Evolutionary conservation across 1,139 yeast species (phyloP).

Genomic region (Yamadazyma taylorii): DNA sequence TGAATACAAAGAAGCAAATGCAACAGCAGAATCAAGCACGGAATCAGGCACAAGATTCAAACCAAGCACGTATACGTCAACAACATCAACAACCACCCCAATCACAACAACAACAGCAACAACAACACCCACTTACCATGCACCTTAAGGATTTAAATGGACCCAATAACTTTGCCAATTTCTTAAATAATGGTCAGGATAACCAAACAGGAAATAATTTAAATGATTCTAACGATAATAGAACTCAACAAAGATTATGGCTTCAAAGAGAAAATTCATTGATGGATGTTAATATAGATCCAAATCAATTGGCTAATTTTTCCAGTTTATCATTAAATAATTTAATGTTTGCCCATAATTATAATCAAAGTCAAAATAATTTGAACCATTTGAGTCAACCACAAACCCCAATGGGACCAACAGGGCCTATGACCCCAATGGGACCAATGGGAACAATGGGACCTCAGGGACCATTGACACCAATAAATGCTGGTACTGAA

Average conservation of each 20-base stretch:
- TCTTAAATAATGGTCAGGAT: conserved; percentile 19
- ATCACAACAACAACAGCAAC: conserved; percentile 13
- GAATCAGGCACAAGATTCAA: not conserved
- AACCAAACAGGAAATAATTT: conserved; percentile 15
- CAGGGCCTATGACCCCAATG: conserved; percentile 9
- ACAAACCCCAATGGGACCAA: conserved; percentile 10
- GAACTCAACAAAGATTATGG: conserved; percentile 85
- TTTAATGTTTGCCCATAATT: conserved; percentile 46
- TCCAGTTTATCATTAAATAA: conserved; percentile 46
- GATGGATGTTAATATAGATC: conserved; percentile 51
- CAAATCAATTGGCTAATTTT: conserved; percentile 34
- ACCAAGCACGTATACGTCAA: conserved; percentile 1
- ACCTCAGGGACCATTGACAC: conserved; percentile 7
- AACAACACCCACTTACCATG: conserved; percentile 8
- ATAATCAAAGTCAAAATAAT: conserved; percentile 27
- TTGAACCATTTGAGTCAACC: conserved; percentile 20
- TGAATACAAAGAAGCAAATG: conserved; percentile 24
- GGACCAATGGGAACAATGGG: conserved; percentile 10
- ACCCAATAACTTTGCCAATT: conserved; percentile 34
- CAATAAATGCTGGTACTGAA: not conserved
- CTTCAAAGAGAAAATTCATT: conserved; percentile 74
- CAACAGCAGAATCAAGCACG: conserved; percentile 14
- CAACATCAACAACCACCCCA: conserved; percentile 13
- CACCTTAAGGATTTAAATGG: conserved; percentile 20
- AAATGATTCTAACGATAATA: conserved; percentile 20